phyloP scores from a whole-genome alignment of 441 rosid species.

The Manihot esculenta region DNA sequence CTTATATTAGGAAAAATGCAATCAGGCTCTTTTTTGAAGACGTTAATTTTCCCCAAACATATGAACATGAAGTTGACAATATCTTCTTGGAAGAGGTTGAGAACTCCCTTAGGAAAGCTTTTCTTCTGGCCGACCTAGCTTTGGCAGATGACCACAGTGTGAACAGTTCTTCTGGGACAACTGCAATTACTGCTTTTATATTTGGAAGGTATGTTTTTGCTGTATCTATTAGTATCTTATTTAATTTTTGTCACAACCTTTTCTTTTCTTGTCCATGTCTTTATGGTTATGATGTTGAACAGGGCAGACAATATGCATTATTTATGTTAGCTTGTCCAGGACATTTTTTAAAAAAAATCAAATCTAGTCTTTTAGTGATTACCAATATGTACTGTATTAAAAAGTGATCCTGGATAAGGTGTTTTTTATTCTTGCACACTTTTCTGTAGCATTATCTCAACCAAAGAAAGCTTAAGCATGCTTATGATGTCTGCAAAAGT shows the following conservation, averaged over 20 bases:
- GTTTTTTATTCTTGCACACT: neutral
- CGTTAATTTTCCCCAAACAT: constrained; percentile 52
- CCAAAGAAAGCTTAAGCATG: neutral
- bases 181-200: constrained; percentile 72
- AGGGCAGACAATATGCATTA: neutral
- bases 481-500: neutral
- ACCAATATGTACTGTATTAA: neutral
- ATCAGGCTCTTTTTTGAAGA: constrained; percentile 73
- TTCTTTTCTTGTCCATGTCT: neutral
- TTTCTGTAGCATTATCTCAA: neutral
- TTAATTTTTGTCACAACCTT: no score
- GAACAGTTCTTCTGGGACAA: constrained; percentile 82
- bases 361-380: neutral
- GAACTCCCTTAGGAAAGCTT: constrained; percentile 70
- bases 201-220: constrained; percentile 53
- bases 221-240: neutral
- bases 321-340: neutral
- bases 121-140: constrained; percentile 70
- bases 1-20: constrained; percentile 60
- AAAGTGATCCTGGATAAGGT: neutral
- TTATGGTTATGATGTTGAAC: neutral
- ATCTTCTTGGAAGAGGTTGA: constrained; percentile 52
- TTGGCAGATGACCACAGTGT: constrained; percentile 72
- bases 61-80: constrained; percentile 53
- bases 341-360: no score